Evolutionary conservation across 495 filamentous ascomycete genomes (phyloP), one percentile per base, ranked within the genome.

Genomic region (Opeltia flavorubescens): DNA sequence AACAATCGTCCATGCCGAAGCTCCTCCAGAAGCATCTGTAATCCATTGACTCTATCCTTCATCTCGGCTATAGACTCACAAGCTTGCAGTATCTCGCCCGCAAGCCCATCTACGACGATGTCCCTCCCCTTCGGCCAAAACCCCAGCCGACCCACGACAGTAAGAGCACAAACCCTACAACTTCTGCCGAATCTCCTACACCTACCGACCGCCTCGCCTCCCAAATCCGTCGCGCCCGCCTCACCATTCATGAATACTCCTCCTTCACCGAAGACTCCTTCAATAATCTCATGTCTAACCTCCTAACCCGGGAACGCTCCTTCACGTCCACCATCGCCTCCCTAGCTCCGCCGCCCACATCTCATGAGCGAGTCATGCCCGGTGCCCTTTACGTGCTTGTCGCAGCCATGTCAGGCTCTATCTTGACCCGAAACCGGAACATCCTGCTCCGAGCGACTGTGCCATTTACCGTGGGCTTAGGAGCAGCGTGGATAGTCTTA

Each of bases 41-140:
- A 38, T 42, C 48, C 20, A 50, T 23, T 8, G 48, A 36, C 3
- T 26, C 20, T 3, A 27, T 25, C 57, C 63, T 40, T 9, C 24
- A 17, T n/a, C 48, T 30, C 36, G 41, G 6, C 43, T 43, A 24
- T 45, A 29, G 11, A 36, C 47, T 21, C 60, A 44, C 48, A 59
- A 60, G 39, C 40, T 51, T 25, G 31, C 13, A n/a, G 30, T 55
- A 68, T 64, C 56, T 53, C 49, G 55, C 72, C 60, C 82, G 78
- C 56, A 94, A 93, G 70, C 77, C 88, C 43, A 91, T 95, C 67
- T 95, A 94, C 72, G 84, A 89, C 60, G 78, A 85, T 64, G 70
- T 74, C 61, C 53, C 66, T 38, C 50, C 66, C 38, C 53, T 48
- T 33, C 53, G 49, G 50, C 57, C 63, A 50, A 65, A 64, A 53